These are phyloP conservation scores for Elsinoe necatrix DNA, from an alignment of 2,329 filamentous ascomycete genomes.

Conservation along the genomic window DNA sequence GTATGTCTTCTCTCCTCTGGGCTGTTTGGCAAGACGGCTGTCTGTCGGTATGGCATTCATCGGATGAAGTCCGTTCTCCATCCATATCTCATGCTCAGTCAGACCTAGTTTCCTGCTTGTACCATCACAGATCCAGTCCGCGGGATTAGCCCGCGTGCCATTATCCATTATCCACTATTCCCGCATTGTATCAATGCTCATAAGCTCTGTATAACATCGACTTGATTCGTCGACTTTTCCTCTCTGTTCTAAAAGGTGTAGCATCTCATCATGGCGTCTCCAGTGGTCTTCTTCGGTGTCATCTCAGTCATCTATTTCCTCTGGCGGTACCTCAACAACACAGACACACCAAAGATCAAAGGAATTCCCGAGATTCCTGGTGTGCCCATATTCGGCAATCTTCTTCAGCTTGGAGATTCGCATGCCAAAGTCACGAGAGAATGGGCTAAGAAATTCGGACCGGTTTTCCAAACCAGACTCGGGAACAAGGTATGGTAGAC, in stretches of 20 bases:
- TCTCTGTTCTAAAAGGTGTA: neutral
- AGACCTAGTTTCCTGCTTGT: too few relatives aligned
- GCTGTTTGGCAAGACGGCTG: neutral
- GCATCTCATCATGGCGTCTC: conserved; percentile 25
- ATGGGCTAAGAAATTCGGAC: conserved; percentile 42
- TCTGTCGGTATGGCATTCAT: neutral
- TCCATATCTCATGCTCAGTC: neutral
- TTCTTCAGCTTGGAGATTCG: conserved; percentile 38
- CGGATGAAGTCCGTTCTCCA: conserved; percentile 8
- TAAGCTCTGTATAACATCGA: neutral
- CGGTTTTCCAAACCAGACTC: conserved; percentile 46
- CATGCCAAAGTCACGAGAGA: conserved; percentile 40
- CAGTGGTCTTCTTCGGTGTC: conserved; percentile 35
- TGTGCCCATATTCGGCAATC: conserved; percentile 39
- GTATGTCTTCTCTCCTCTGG: neutral
- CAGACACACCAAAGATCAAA: conserved; percentile 43
- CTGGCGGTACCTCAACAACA: conserved; percentile 36
- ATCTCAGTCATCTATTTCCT: conserved; percentile 34
- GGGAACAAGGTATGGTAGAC: conserved; percentile 51
- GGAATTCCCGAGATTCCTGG: conserved; percentile 41
- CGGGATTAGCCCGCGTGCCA: neutral
- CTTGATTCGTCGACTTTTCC: neutral
- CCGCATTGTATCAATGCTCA: neutral
- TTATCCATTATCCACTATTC: too few relatives aligned
- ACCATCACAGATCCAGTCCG: too few relatives aligned